These are phyloP conservation scores for Echria macrotheca DNA, from an alignment of 495 filamentous ascomycete genomes.

Conservation along the genomic window DNA sequence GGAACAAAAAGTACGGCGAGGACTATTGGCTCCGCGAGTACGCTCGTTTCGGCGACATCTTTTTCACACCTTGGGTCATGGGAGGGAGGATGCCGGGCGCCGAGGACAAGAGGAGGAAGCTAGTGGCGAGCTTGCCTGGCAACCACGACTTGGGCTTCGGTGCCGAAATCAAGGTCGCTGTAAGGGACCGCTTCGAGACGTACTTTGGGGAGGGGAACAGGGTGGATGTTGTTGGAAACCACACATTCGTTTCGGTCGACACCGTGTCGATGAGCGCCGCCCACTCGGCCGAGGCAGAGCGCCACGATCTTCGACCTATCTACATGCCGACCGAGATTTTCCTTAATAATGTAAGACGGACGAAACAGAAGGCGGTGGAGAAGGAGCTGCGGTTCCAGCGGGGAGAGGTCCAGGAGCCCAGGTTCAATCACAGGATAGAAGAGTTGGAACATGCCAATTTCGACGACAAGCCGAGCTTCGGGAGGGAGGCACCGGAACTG, in stretches of 20 bases:
- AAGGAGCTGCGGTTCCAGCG: constrained; percentile 49
- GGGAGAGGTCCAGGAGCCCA: constrained; percentile 42
- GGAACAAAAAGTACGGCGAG: constrained; percentile 65
- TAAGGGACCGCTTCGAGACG: constrained; percentile 74
- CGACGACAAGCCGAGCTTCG: constrained; percentile 33
- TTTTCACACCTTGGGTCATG: constrained; percentile 57
- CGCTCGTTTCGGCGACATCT: constrained; percentile 70
- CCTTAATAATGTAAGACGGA: constrained; percentile 52
- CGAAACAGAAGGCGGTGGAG: constrained; percentile 48
- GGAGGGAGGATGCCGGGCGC: constrained; percentile 31
- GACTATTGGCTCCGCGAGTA: constrained; percentile 82
- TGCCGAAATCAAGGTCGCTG: constrained; percentile 67
- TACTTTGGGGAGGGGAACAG: constrained; percentile 88
- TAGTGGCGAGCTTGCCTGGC: constrained; percentile 79
- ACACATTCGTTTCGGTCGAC: constrained; percentile 91
- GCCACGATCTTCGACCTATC: constrained; percentile 50
- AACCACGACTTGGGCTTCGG: constrained; percentile 98
- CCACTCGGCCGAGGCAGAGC: constrained; percentile 34
- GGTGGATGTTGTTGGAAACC: constrained; percentile 87
- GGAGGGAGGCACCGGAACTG: constrained; percentile 46
- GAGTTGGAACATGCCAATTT: constrained; percentile 40
- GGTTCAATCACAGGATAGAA: constrained; percentile 49
- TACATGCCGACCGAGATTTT: constrained; percentile 76
- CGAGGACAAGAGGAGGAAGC: constrained; percentile 49
- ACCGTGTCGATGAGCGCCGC: constrained; percentile 75